Evolutionary conservation across 495 filamentous ascomycete species (phyloP).

Genomic region (Daldinia vernicosa): DNA sequence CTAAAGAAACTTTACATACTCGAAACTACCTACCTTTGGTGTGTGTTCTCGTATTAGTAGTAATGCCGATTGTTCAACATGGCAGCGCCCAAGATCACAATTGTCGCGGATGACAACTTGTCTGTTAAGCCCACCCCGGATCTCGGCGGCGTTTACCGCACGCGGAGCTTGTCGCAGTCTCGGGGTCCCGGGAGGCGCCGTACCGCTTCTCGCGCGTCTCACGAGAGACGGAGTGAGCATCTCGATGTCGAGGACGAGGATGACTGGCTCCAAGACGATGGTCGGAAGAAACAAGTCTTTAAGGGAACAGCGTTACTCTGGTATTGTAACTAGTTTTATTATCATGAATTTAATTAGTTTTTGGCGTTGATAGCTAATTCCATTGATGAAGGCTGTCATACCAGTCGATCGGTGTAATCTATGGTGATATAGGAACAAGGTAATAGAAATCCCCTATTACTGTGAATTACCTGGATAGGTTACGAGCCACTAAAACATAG

Average conservation of each 20-base stretch:
- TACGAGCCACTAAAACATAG: not conserved
- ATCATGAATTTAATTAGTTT: not conserved
- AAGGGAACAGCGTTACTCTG: conserved; percentile 55
- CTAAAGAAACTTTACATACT: conserved; percentile 5
- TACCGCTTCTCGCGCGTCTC: conserved; percentile 39
- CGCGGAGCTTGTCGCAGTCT: conserved; percentile 46
- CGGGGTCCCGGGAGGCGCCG: conserved; percentile 39
- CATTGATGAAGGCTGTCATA: conserved; percentile 64
- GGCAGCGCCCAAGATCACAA: conserved; percentile 33
- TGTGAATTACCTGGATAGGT: not conserved
- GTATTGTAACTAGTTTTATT: conserved; percentile 37
- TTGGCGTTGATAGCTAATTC: conserved; percentile 15
- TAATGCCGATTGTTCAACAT: conserved; percentile 16
- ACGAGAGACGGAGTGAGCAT: conserved; percentile 35
- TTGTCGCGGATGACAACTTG: conserved; percentile 40
- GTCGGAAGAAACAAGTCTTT: conserved; percentile 56
- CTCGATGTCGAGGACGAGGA: conserved; percentile 52
- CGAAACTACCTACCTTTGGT: conserved; percentile 6
- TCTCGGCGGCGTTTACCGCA: conserved; percentile 52
- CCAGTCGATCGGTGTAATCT: conserved; percentile 76
- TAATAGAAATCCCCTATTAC: not conserved
- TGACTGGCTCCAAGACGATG: conserved; percentile 49
- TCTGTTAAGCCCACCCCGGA: conserved; percentile 26
- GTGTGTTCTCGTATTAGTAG: conserved; percentile 9
- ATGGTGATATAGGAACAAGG: conserved; percentile 79